These are phyloP conservation scores for Leptoxyphium fumago DNA, from an alignment of 2,329 filamentous ascomycete species.

Conservation along the genomic window DNA sequence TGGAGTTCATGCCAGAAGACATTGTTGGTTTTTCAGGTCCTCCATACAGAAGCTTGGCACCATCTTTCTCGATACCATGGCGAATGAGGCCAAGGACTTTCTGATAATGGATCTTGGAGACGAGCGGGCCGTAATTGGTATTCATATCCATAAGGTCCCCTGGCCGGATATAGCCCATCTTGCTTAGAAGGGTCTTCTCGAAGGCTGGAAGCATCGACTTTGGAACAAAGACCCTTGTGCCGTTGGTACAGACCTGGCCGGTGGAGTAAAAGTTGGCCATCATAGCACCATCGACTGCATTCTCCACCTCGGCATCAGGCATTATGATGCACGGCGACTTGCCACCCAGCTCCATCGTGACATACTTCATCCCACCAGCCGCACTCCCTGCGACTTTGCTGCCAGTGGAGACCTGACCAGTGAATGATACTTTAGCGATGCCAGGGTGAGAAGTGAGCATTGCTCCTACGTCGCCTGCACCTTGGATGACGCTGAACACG, in stretches of 20 bases:
- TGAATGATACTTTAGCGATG: slow-evolving; percentile 81
- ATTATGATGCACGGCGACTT: slow-evolving; percentile 72
- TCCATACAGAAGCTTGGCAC: slow-evolving; percentile 59
- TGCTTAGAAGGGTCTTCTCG: slow-evolving; percentile 52
- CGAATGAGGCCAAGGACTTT: slow-evolving; percentile 68
- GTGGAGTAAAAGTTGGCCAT: slow-evolving; percentile 89
- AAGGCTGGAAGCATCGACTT: slow-evolving; percentile 49
- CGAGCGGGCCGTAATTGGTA: slow-evolving; percentile 76
- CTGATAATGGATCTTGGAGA: slow-evolving; percentile 56
- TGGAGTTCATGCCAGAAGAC: slow-evolving; percentile 28
- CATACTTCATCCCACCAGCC: slow-evolving; percentile 69
- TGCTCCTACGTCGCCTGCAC: slow-evolving; percentile 61
- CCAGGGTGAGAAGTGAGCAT: slow-evolving; percentile 56
- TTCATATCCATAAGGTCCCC: slow-evolving; percentile 56
- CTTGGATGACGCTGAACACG: slow-evolving; percentile 79
- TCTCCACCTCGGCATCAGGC: slow-evolving; percentile 61
- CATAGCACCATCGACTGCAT: slow-evolving; percentile 75
- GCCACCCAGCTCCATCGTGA: slow-evolving; percentile 83
- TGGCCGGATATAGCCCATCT: slow-evolving; percentile 54
- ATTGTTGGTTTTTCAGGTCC: slow-evolving; percentile 43
- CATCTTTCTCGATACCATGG: slow-evolving; percentile 59
- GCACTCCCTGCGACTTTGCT: slow-evolving; percentile 66
- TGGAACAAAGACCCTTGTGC: slow-evolving; percentile 74
- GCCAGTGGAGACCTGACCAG: slow-evolving; percentile 71
- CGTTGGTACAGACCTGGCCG: slow-evolving; percentile 87